Evolutionary conservation across 192 early-diverging fungal genomes (phyloP).

Genomic region (Globomyces pollinis-pini): DNA sequence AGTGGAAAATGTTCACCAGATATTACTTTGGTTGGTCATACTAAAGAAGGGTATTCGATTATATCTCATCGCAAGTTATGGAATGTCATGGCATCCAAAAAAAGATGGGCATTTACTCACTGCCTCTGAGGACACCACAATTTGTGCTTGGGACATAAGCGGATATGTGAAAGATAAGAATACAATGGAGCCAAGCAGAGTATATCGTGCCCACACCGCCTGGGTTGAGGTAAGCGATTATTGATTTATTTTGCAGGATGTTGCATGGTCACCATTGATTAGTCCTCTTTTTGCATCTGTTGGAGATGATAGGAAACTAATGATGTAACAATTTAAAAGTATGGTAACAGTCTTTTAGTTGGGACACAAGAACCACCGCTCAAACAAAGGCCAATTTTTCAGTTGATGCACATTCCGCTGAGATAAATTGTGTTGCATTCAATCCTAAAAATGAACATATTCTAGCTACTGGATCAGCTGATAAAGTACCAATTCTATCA

Average conservation of each 20-base stretch:
- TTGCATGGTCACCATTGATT: constrained; percentile 83
- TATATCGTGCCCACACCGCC: constrained; percentile 80
- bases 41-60: constrained; percentile 95
- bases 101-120: constrained; percentile 76
- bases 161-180: constrained; percentile 66
- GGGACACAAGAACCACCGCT: constrained; percentile 81
- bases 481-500: constrained; percentile 59
- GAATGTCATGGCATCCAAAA: constrained; percentile 84
- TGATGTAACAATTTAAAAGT: constrained; percentile 38
- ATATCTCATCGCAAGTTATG: no score
- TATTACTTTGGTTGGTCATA: constrained; percentile 77
- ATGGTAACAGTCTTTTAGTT: no score
- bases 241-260: constrained; percentile 62
- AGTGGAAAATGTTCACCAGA: constrained; percentile 79
- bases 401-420: constrained; percentile 77
- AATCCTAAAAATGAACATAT: constrained; percentile 85
- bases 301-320: constrained; percentile 86
- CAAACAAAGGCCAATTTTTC: constrained; percentile 55
- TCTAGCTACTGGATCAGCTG: constrained; percentile 88
- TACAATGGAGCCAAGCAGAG: constrained; percentile 66
- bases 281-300: constrained; percentile 91
- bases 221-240: constrained; percentile 78
- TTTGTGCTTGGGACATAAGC: constrained; percentile 90
- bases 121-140: constrained; percentile 84
- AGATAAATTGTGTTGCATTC: constrained; percentile 93